Percentiles rank a stretch among this genome's conserved stretches.
phyloP scores from a whole-genome alignment of 352 stramenopile genomes.

The Globisporangium carolinianum region DNA sequence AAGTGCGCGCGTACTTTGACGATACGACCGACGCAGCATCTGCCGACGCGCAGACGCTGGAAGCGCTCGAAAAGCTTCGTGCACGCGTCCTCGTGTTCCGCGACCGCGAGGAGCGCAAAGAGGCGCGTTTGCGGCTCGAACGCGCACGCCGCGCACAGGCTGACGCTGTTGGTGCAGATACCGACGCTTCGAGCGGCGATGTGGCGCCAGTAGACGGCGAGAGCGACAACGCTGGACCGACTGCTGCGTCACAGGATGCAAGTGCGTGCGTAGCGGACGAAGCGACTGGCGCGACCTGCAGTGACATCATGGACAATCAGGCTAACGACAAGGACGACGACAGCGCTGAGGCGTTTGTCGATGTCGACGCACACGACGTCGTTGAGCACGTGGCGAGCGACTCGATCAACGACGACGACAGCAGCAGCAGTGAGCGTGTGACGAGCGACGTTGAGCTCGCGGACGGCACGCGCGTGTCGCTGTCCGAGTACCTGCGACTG shows the following conservation, averaged over 20 bases:
- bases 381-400: not conserved
- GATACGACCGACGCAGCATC: constrained; percentile 20
- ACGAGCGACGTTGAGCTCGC: constrained; percentile 54
- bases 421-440: constrained; percentile 18
- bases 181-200: not conserved
- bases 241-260: not conserved
- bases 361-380: constrained; percentile 13
- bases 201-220: too few relatives aligned
- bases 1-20: constrained; percentile 41
- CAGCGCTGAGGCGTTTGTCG: constrained; percentile 20
- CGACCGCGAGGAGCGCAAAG: constrained; percentile 53
- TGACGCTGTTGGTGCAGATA: not conserved
- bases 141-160: constrained; percentile 37
- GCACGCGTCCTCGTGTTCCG: constrained; percentile 57
- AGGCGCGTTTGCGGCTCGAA: constrained; percentile 46
- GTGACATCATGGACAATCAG: not conserved
- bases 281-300: constrained; percentile 9
- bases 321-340: constrained; percentile 3
- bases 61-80: constrained; percentile 35
- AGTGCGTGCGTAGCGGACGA: constrained; percentile 8
- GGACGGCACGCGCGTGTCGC: constrained; percentile 45
- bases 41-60: constrained; percentile 27
- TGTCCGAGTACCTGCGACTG: constrained; percentile 61
- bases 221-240: too few relatives aligned
- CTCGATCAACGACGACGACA: constrained; percentile 15